Base-by-base conservation (phyloP, 2,329 filamentous ascomycete species). In the Domatiomyces globalis region DNA sequence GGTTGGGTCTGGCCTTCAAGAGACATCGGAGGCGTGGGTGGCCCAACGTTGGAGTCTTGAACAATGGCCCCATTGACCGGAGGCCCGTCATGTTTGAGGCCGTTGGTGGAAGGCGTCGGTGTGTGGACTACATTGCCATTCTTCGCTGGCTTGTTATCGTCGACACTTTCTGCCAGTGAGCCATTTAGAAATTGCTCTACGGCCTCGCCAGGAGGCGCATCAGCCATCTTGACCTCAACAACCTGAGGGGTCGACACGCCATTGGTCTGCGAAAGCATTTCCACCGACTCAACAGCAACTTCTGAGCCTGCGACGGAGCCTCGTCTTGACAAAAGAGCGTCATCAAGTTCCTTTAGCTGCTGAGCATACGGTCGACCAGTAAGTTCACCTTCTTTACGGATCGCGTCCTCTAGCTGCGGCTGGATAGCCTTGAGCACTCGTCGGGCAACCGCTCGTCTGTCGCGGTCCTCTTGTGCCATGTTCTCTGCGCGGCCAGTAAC, bases 381-480 rank as follows among this genome's bases (percentile, higher is more conserved):
- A 43, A 94, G 75, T 54, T 92, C 85, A n/a, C 85, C 82, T 66
- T 96, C 90, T 50, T 86, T 85, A 49, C 77, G 78, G 46, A 88
- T 69, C 0, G 87, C 87, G 50, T 79, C 76, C 65, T 95, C 85
- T 2, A 95, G 72, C 45, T 81, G 76, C 12, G 85, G 81, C 64
- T 94, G 86, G 29, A 94, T 77, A 1, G 82, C 80, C 65, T 87
- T 94, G 58, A 94, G 77, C 55, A 95, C 94, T 22, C 88, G 80
- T 67, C 94, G 95, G 20, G 85, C 87, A n/a, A 94, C 72, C 60
- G 84, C 85, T 61, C 86, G 85, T 55, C 85, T 81, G 59, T 94
- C 85, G 52, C 86, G 85, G 54, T 87, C 80, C 61, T 94, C 87
- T 8, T 75, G 55, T 51, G 64, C 68, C 45, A 71, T 66, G 51